Percentiles rank a stretch among this genome's conserved stretches.
Conservation (phyloP, 331 rosid genomes). For the Acacia concinna region DNA sequence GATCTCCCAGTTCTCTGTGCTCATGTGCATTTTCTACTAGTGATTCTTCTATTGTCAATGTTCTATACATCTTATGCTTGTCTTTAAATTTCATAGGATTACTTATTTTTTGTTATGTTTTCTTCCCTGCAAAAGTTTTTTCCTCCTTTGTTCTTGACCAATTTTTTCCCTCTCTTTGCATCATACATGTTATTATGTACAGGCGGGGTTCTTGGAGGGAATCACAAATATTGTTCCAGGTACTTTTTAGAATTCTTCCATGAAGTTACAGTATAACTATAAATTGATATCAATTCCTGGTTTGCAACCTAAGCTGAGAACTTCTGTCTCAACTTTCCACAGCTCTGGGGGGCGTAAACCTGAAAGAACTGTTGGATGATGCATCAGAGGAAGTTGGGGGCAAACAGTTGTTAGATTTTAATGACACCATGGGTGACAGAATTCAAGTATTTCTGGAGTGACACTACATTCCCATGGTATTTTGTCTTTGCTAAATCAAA, state of each 20-base stretch:
- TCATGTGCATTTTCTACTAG: background rate
- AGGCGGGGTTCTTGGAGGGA: slow-evolving; percentile 97
- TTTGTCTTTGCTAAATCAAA: too few species aligned
- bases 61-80: slow-evolving; percentile 11
- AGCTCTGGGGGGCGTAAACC: slow-evolving; percentile 86
- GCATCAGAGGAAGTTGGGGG: slow-evolving; percentile 89
- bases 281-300: background rate
- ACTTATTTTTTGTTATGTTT: slow-evolving; percentile 6
- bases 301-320: slow-evolving; percentile 8
- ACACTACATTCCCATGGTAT: slow-evolving; percentile 36
- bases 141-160: background rate
- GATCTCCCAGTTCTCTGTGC: background rate
- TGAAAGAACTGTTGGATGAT: slow-evolving; percentile 75
- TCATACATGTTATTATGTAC: slow-evolving; percentile 29
- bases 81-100: background rate
- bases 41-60: slow-evolving; percentile 4
- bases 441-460: slow-evolving; percentile 85
- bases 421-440: slow-evolving; percentile 81
- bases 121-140: slow-evolving; percentile 24
- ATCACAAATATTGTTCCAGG: slow-evolving; percentile 92
- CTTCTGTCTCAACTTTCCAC: slow-evolving; percentile 28
- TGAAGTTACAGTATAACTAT: slow-evolving; percentile 9
- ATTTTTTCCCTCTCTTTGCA: background rate
- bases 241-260: slow-evolving; percentile 35
- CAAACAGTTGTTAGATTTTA: slow-evolving; percentile 68